phyloP scores from a whole-genome alignment of 192 early-diverging fungal genomes.

The Phycomyces nitens region DNA sequence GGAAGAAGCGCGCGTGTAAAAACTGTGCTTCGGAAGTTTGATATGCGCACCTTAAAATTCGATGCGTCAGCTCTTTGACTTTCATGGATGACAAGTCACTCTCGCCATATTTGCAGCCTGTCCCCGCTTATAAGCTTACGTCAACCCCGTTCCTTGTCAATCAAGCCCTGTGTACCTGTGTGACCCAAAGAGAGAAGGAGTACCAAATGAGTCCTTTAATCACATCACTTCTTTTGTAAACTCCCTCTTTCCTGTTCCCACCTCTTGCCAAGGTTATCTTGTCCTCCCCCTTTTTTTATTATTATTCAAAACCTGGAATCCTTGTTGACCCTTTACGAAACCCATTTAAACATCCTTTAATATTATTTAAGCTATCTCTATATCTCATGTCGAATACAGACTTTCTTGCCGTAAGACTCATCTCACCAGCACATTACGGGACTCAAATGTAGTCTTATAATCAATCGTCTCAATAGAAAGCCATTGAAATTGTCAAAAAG shows the following conservation, averaged over 20 bases:
- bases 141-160: too few relatives aligned
- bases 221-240: background rate
- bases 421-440: background rate
- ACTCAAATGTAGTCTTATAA: background rate
- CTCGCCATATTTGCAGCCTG: background rate
- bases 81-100: background rate
- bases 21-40: background rate
- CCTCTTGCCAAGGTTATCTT: constrained; percentile 1
- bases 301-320: background rate
- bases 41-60: background rate
- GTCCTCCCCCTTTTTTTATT: background rate
- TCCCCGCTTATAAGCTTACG: background rate
- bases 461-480: constrained; percentile 54
- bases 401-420: constrained; percentile 17
- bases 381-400: constrained; percentile 20
- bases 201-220: background rate
- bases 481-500: constrained; percentile 86
- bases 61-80: background rate
- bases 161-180: too few relatives aligned
- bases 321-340: too few relatives aligned
- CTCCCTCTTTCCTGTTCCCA: background rate
- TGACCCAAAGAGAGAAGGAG: too few relatives aligned
- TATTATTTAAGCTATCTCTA: background rate
- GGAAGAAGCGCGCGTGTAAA: background rate
- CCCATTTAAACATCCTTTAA: background rate